Evolutionary conservation across 2,329 filamentous ascomycete species (phyloP).

Genomic region (Hypomyces perniciosus): DNA sequence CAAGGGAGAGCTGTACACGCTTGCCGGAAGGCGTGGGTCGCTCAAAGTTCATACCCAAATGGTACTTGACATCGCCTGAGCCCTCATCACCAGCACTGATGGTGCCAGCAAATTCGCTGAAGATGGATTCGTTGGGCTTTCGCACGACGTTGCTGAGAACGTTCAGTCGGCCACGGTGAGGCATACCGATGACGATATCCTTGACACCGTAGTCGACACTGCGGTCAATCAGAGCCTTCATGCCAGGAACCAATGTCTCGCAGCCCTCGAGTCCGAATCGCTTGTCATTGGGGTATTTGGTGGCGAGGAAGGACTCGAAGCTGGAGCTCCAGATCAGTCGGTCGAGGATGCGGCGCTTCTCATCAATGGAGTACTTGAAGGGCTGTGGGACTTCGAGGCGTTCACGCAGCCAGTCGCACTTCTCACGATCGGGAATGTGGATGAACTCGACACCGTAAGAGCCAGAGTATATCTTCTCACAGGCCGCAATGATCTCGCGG

Average conservation of each 20-base stretch:
- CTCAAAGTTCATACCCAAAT: constrained; percentile 99
- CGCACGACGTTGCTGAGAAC: constrained; percentile 97
- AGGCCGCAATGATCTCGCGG: constrained; percentile 85
- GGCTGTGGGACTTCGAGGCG: constrained; percentile 89
- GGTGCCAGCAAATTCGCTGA: constrained; percentile 92
- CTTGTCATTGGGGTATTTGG: constrained; percentile 99
- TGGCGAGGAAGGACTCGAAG: constrained; percentile 91
- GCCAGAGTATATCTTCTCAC: constrained; percentile 93
- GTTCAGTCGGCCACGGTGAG: constrained; percentile 95
- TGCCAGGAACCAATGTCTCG: constrained; percentile 93
- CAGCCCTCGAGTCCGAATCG: constrained; percentile 97
- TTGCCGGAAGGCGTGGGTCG: constrained; percentile 96
- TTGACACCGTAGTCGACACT: constrained; percentile 98
- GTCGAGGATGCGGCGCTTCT: constrained; percentile 96
- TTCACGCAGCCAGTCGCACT: constrained; percentile 97
- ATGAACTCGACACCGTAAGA: constrained; percentile 99
- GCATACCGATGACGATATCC: constrained; percentile 99
- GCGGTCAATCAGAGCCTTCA: constrained; percentile 98
- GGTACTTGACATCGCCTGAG: constrained; percentile 98
- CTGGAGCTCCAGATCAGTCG: constrained; percentile 97
- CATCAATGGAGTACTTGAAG: constrained; percentile 96
- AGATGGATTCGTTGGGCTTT: constrained; percentile 99
- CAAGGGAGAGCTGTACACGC: constrained; percentile 96
- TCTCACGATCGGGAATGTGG: constrained; percentile 93
- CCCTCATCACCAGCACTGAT: constrained; percentile 87